Conservation (phyloP, 208 protist genomes). For the Naegleria gruberi region DNA sequence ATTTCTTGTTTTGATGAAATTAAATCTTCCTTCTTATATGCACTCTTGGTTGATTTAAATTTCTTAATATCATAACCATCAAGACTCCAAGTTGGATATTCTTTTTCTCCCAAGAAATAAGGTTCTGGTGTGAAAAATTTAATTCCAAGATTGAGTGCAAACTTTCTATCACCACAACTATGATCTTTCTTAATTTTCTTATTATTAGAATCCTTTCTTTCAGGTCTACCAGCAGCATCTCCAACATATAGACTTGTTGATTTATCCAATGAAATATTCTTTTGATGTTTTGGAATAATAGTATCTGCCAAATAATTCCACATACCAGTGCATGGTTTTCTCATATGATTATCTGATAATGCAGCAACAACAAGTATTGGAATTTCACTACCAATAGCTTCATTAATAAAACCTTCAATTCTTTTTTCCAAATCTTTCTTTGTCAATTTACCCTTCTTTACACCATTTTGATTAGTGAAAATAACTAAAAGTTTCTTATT, state of each 20-base stretch:
- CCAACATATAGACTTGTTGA: conserved; percentile 69
- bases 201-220: conserved; percentile 40
- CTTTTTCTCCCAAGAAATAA: conserved; percentile 52
- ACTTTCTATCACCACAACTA: conserved; percentile 71
- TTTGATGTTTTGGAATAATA: conserved; percentile 29
- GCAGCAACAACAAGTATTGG: conserved; percentile 58
- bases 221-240: conserved; percentile 71
- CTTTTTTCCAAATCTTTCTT: conserved; percentile 50
- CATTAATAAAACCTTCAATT: conserved; percentile 40
- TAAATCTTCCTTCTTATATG: neutral
- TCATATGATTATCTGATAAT: conserved; percentile 56
- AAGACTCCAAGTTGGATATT: neutral
- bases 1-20: conserved; percentile 15
- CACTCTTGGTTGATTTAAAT: neutral
- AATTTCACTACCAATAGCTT: conserved; percentile 46
- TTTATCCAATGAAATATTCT: conserved; percentile 27
- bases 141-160: conserved; percentile 67
- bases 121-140: conserved; percentile 78
- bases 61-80: neutral
- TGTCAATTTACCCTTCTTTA: conserved; percentile 55
- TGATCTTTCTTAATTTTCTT: conserved; percentile 74
- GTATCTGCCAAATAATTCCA: conserved; percentile 63
- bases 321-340: conserved; percentile 73
- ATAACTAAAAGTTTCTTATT: conserved; percentile 68
- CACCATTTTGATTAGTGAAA: conserved; percentile 80